phyloP scores from a whole-genome alignment of 2,329 filamentous ascomycete species.

The Aspergillus viridinutans region DNA sequence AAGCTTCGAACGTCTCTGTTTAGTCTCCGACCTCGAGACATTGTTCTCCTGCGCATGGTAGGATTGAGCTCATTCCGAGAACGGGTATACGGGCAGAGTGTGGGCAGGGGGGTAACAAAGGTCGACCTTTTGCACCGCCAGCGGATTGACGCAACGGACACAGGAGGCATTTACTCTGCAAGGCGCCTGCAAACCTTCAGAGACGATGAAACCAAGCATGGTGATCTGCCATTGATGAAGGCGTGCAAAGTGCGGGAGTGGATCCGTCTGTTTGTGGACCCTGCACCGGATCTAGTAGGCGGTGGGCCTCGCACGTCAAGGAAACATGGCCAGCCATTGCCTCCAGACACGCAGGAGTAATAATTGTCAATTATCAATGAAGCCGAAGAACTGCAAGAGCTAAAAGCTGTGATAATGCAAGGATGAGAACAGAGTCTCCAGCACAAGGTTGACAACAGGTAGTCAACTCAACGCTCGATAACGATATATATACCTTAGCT shows the following conservation, averaged over 20 bases:
- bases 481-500: background rate
- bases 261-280: constrained; percentile 66
- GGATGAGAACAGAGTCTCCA: too few relatives aligned
- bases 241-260: constrained; percentile 67
- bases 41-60: constrained; percentile 75
- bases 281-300: constrained; percentile 27
- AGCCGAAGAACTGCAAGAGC: background rate
- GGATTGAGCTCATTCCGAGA: constrained; percentile 70
- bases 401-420: too few relatives aligned
- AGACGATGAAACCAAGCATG: constrained; percentile 16
- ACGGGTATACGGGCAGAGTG: constrained; percentile 78
- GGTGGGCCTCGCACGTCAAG: constrained; percentile 9
- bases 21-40: constrained; percentile 63
- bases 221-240: constrained; percentile 56
- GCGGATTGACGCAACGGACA: constrained; percentile 49
- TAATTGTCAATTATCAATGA: background rate
- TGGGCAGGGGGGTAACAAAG: constrained; percentile 66
- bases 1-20: constrained; percentile 40
- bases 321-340: constrained; percentile 25
- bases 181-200: constrained; percentile 41
- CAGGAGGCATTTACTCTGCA: constrained; percentile 55
- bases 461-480: background rate
- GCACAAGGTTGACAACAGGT: too few relatives aligned
- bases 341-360: constrained; percentile 37
- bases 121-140: constrained; percentile 62